Evolutionary conservation across 1,284 basidiomycete genomes (phyloP).

Genomic region (Coriolopsis trogii): DNA sequence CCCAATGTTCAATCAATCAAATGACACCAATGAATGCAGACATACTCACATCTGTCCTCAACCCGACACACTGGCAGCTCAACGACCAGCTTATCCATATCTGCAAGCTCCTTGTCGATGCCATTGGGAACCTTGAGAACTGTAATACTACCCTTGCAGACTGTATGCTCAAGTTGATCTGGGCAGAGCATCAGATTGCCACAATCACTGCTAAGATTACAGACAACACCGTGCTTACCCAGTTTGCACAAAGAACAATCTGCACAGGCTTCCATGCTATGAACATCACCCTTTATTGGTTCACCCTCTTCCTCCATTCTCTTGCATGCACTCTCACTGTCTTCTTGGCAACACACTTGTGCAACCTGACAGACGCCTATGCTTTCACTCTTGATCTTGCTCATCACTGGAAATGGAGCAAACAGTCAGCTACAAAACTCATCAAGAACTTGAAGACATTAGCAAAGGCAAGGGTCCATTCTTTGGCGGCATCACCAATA

Average conservation of each 20-base stretch:
- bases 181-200: constrained; percentile 20
- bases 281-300: too few relatives aligned
- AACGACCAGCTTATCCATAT: constrained; percentile 12
- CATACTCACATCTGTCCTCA: neutral
- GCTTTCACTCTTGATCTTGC: too few relatives aligned
- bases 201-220: neutral
- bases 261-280: too few relatives aligned
- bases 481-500: neutral
- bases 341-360: too few relatives aligned
- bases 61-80: neutral
- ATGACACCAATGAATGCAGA: too few relatives aligned
- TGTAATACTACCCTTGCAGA: constrained; percentile 34
- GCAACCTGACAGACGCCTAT: too few relatives aligned
- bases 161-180: constrained; percentile 38
- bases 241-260: too few relatives aligned
- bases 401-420: too few relatives aligned
- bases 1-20: neutral
- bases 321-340: too few relatives aligned
- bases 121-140: constrained; percentile 34
- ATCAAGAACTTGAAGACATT: neutral
- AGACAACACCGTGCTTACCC: neutral
- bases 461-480: neutral
- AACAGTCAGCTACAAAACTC: too few relatives aligned
- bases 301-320: too few relatives aligned
- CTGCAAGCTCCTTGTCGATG: constrained; percentile 35